These are phyloP conservation scores for Aspergillus calidoustus DNA, from an alignment of 2,329 filamentous ascomycete species.

Conservation along the genomic window DNA sequence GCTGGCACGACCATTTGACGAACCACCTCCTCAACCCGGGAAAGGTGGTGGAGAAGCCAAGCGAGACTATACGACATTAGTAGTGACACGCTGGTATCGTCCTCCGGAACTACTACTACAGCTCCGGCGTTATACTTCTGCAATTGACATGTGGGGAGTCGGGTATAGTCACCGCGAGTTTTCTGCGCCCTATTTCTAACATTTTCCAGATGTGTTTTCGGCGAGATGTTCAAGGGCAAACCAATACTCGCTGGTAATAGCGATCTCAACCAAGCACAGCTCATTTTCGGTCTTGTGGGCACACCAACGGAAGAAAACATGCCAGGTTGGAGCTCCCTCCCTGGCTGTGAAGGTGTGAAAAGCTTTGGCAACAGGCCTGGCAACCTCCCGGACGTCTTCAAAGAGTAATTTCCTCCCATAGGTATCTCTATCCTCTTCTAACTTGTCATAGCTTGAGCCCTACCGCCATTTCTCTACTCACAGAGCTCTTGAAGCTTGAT, in stretches of 20 bases:
- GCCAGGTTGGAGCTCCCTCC: slow-evolving; percentile 85
- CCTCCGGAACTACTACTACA: slow-evolving; percentile 91
- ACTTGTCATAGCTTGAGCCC: slow-evolving; percentile 61
- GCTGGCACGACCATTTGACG: slow-evolving; percentile 90
- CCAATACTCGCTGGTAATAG: slow-evolving; percentile 90
- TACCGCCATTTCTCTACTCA: slow-evolving; percentile 76
- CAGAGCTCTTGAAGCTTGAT: slow-evolving; percentile 83
- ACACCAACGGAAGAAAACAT: slow-evolving; percentile 88
- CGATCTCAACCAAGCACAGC: slow-evolving; percentile 84
- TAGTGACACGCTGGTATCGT: slow-evolving; percentile 96
- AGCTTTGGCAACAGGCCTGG: slow-evolving; percentile 64
- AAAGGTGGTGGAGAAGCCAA: slow-evolving; percentile 81
- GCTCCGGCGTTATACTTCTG: slow-evolving; percentile 89
- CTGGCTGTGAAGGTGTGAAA: slow-evolving; percentile 76
- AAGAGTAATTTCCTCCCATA: slow-evolving; percentile 58
- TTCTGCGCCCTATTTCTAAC: slow-evolving; percentile 23
- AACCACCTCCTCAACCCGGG: slow-evolving; percentile 75
- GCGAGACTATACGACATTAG: slow-evolving; percentile 92
- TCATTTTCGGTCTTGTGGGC: slow-evolving; percentile 92
- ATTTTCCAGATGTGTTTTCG: slow-evolving; percentile 81
- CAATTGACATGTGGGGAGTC: slow-evolving; percentile 98
- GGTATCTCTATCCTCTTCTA: slow-evolving; percentile 17
- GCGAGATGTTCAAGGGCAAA: slow-evolving; percentile 93
- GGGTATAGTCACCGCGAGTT: slow-evolving; percentile 61
- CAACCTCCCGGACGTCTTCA: slow-evolving; percentile 74